Evolutionary conservation across 441 rosid species (phyloP).

Genomic region (Populus hybrid): DNA sequence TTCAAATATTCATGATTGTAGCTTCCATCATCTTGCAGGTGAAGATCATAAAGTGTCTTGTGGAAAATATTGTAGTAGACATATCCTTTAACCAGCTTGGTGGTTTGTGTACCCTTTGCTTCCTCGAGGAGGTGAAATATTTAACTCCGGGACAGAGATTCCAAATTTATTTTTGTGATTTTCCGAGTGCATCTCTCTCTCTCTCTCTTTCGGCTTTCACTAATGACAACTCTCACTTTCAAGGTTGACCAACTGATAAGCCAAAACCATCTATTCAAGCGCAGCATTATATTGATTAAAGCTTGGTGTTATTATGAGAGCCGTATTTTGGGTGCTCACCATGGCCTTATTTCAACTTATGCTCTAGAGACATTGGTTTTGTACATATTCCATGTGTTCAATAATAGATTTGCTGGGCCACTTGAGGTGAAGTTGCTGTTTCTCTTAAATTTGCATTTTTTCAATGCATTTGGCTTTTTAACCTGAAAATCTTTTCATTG

Average conservation of each 20-base stretch:
- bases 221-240: conserved; percentile 16
- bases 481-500: conserved; percentile 12
- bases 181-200: neutral
- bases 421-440: conserved; percentile 66
- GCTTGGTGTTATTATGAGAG: conserved; percentile 99
- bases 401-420: conserved; percentile 83
- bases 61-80: conserved; percentile 55
- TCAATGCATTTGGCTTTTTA: conserved; percentile 6
- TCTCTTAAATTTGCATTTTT: conserved; percentile 11
- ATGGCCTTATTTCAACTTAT: conserved; percentile 96
- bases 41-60: conserved; percentile 77
- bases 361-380: conserved; percentile 97
- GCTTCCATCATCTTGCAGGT: conserved; percentile 45
- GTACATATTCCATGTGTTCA: conserved; percentile 93
- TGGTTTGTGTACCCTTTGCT: conserved; percentile 97
- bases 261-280: conserved; percentile 86
- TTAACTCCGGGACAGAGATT: conserved; percentile 10
- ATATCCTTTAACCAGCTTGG: conserved; percentile 99
- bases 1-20: neutral
- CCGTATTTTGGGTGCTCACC: conserved; percentile 99
- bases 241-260: conserved; percentile 82
- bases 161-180: neutral
- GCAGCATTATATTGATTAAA: conserved; percentile 92
- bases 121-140: conserved; percentile 90
- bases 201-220: neutral